A percentile compares a stretch with the other conserved stretches of the same genome.
phyloP scores from a whole-genome alignment of 345 rosid species.

The Lumnitzera racemosa region DNA sequence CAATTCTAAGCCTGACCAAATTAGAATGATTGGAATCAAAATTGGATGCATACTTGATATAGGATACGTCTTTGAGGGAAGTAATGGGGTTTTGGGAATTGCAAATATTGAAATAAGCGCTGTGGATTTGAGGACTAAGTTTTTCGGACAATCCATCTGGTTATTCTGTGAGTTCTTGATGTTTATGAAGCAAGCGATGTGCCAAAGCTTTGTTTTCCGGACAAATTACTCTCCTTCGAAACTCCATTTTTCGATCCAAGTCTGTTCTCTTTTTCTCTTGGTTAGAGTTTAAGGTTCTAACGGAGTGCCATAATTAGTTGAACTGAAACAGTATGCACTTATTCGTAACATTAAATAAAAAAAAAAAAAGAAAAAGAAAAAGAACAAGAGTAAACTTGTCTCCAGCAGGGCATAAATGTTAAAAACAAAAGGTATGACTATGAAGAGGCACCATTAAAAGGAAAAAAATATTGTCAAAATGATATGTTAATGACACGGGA shows the following conservation, averaged over 20 bases:
- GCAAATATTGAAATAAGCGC: conserved; percentile 55
- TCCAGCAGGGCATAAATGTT: no score
- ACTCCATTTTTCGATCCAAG: conserved; percentile 33
- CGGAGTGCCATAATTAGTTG: not conserved
- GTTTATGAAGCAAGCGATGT: conserved; percentile 48
- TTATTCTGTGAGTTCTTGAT: conserved; percentile 50
- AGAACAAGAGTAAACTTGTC: no score
- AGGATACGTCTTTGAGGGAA: conserved; percentile 68
- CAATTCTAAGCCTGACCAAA: not conserved
- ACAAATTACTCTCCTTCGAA: conserved; percentile 36
- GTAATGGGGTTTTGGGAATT: conserved; percentile 38
- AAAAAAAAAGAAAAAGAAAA: no score
- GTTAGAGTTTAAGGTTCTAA: not conserved
- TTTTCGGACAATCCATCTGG: conserved; percentile 77
- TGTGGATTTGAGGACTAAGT: conserved; percentile 41
- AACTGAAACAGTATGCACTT: no score
- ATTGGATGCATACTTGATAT: conserved; percentile 47
- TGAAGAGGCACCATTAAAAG: no score
- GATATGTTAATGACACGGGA: no score
- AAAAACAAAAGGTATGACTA: no score
- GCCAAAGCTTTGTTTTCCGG: conserved; percentile 57
- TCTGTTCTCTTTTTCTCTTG: not conserved
- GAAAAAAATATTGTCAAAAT: no score
- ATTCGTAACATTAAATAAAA: no score
- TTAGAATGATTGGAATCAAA: not conserved